These are phyloP conservation scores for Trypanosoma conorhini DNA, from an alignment of 208 protist species.

Conservation along the genomic window DNA sequence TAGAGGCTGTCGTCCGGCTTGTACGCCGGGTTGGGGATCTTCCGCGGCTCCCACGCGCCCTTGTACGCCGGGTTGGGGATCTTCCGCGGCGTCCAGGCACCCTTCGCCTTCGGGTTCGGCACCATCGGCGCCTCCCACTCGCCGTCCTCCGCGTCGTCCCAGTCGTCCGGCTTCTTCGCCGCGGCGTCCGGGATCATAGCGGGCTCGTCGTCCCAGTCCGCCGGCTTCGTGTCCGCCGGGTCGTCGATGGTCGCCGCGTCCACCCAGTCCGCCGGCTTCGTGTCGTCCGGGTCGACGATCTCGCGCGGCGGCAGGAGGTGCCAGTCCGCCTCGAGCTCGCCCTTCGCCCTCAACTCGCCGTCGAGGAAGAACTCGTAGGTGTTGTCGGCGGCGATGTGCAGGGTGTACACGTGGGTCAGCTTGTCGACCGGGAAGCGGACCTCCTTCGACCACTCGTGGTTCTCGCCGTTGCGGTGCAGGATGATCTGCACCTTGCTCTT, in stretches of 20 bases:
- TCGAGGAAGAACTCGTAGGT: constrained; percentile 93
- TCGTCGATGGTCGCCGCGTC: constrained; percentile 78
- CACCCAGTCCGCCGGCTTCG: constrained; percentile 91
- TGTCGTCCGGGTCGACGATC: constrained; percentile 79
- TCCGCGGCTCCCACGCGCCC: constrained; percentile 87
- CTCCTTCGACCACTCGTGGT: constrained; percentile 85
- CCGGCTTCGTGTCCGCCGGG: constrained; percentile 91
- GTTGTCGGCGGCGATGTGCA: constrained; percentile 89
- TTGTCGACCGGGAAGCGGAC: constrained; percentile 62
- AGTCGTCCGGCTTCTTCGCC: constrained; percentile 91
- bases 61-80: constrained; percentile 96
- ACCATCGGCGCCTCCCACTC: constrained; percentile 85
- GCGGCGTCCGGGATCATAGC: constrained; percentile 87
- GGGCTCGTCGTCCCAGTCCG: constrained; percentile 86
- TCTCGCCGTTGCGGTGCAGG: constrained; percentile 93
- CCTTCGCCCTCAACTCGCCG: constrained; percentile 53
- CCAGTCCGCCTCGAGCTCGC: constrained; percentile 90
- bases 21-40: constrained; percentile 94
- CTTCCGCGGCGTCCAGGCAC: constrained; percentile 80
- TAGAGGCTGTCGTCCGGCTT: constrained; percentile 76
- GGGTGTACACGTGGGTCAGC: constrained; percentile 94
- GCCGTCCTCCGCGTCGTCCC: constrained; percentile 91
- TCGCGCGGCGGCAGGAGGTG: constrained; percentile 81
- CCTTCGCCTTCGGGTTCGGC: constrained; percentile 88
- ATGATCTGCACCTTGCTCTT: constrained; percentile 92